These are phyloP conservation scores for Penicillium hesseltinei DNA, from an alignment of 2,329 filamentous ascomycete species.

Conservation along the genomic window DNA sequence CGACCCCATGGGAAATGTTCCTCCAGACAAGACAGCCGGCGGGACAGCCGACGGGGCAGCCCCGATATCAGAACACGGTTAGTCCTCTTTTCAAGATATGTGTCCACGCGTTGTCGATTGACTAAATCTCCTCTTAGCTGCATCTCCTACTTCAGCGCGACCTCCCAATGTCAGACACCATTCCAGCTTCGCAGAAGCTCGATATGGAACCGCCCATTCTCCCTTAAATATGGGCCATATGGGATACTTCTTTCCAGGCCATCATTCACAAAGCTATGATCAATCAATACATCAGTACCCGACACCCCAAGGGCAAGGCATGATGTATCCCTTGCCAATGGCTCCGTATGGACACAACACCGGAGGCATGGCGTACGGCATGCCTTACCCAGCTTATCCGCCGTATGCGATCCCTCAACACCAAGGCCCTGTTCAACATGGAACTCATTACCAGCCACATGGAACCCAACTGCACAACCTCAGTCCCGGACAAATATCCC, in stretches of 20 bases:
- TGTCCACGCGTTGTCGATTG: background rate
- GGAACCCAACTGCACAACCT: constrained; percentile 21
- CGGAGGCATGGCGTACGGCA: constrained; percentile 24
- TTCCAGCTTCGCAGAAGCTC: constrained; percentile 18
- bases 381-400: constrained; percentile 29
- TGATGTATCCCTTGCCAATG: constrained; percentile 33
- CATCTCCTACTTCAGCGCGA: constrained; percentile 10
- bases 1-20: constrained; percentile 32
- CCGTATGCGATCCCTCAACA: constrained; percentile 31
- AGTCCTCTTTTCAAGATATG: background rate
- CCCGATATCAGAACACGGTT: constrained; percentile 15
- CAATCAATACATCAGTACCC: constrained; percentile 30
- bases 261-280: constrained; percentile 23
- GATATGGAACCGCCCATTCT: constrained; percentile 23
- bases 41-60: constrained; percentile 12
- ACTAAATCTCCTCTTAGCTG: constrained; percentile 7
- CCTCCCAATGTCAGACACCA: constrained; percentile 22
- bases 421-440: constrained; percentile 14
- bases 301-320: constrained; percentile 23
- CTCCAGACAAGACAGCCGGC: constrained; percentile 20
- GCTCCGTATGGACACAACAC: constrained; percentile 23
- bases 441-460: constrained; percentile 24
- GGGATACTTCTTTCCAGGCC: constrained; percentile 29
- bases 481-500: constrained; percentile 18
- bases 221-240: constrained; percentile 32